Evolutionary conservation across 2,329 filamentous ascomycete species (phyloP), one percentile per base, ranked within the genome.

Genomic region (Chalaropsis ovoidea): DNA sequence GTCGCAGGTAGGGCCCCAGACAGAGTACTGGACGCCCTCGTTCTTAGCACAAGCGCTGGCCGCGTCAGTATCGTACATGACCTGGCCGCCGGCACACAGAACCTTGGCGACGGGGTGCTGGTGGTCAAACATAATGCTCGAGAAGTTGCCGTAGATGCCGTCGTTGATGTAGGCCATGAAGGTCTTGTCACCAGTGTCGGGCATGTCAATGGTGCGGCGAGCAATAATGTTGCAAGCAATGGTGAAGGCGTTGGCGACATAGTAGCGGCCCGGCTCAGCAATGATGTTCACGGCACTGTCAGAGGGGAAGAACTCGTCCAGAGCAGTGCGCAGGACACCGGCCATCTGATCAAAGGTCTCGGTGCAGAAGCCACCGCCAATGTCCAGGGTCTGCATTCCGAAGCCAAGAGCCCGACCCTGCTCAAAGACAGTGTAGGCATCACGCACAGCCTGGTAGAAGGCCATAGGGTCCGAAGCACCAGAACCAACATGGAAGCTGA

Each of bases 81-180:
- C 81, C 68, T 79, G 77, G 69, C 81, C 76, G 68, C 81, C 79
- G 22, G 81, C 79, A 70, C 85, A 86, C 65, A 99, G 80, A 67
- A 97, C 83, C 76, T 88, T 89, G 65, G 93, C 90, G 58, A 88
- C 77, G 0, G 94, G 94, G 72, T 95, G 84, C 81, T 99, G 94
- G 77, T 97, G 94, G 73, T 97, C 94, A 75, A 96, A 99, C 80
- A 97, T 96, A 81, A 97, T 97, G 84, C 91, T 95, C 70, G 90
- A 95, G 74, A 99, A 97, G 79, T 97, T 97, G 72, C 94, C 94
- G 73, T 99, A 99, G 64, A 97, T 87, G 35, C 94, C 94, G 71
- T 99, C 94, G 74, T 99, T 99, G 75, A 97, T 80, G 75, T 99
- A 99, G 60, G 96, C 79, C 94, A 97, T 99, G 81, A 95, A 96